Percentiles rank a stretch among this genome's conserved stretches.
Evolutionary conservation across 345 rosid genomes (phyloP).

Genomic region (Lumnitzera littorea): DNA sequence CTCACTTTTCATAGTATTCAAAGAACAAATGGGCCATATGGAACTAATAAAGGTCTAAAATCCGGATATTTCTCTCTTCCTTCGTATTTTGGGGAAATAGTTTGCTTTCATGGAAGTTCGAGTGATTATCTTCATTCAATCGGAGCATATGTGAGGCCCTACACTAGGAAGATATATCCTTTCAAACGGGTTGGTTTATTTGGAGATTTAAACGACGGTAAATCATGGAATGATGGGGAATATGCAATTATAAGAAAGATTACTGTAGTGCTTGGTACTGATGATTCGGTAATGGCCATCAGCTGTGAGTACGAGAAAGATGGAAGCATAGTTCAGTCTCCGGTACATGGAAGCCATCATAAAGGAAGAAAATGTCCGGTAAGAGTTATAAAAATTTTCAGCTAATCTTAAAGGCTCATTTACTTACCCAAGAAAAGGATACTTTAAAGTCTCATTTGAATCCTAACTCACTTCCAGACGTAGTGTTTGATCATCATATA

Average conservation of each 20-base stretch:
- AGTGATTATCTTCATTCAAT: neutral
- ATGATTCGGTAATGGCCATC: neutral
- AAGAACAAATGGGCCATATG: slow-evolving; percentile 4
- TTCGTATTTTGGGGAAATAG: neutral
- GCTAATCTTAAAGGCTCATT: too few relatives aligned
- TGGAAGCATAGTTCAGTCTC: neutral
- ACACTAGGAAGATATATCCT: slow-evolving; percentile 3
- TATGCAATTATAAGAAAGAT: neutral
- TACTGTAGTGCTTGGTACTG: neutral
- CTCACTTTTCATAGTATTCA: slow-evolving; percentile 6
- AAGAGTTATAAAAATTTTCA: neutral
- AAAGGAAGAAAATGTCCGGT: neutral
- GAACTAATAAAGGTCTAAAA: rapidly evolving
- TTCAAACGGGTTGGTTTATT: slow-evolving; percentile 8
- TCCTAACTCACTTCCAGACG: too few relatives aligned
- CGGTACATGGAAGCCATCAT: neutral
- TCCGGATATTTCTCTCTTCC: neutral
- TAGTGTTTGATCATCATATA: too few relatives aligned
- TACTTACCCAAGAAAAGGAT: too few relatives aligned
- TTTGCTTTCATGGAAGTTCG: neutral
- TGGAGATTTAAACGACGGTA: neutral
- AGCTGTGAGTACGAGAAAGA: neutral
- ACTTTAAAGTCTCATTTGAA: too few relatives aligned
- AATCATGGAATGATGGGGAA: slow-evolving; percentile 1
- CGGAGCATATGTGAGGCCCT: slow-evolving; percentile 1